Evolutionary conservation across 805 yeast species (phyloP).

Genomic region (Naumovozyma dairenensis): DNA sequence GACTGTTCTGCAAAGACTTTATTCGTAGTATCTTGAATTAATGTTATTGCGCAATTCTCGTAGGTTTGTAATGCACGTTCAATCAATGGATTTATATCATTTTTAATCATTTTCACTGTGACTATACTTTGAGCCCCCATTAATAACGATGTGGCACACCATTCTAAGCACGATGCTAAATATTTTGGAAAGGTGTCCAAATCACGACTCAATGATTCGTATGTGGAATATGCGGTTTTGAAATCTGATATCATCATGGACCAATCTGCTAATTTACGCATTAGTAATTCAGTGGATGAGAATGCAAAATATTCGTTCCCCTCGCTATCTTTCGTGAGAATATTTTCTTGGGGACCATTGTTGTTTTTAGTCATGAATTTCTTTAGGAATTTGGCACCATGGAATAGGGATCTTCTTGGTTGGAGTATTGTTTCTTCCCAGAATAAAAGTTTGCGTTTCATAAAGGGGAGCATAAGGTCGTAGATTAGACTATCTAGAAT

Average conservation of each 20-base stretch:
- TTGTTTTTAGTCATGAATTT: slow-evolving; percentile 24
- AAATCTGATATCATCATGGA: slow-evolving; percentile 85
- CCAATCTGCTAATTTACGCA: slow-evolving; percentile 86
- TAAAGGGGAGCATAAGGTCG: slow-evolving; percentile 51
- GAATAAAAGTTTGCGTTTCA: slow-evolving; percentile 67
- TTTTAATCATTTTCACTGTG: slow-evolving; percentile 34
- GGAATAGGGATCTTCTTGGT: slow-evolving; percentile 65
- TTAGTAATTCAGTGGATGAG: slow-evolving; percentile 56
- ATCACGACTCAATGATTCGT: slow-evolving; percentile 74
- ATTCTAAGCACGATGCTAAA: slow-evolving; percentile 74
- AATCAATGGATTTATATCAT: slow-evolving; percentile 36
- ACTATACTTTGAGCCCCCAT: slow-evolving; percentile 42
- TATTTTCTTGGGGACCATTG: slow-evolving; percentile 10
- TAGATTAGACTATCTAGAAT: slow-evolving; percentile 15
- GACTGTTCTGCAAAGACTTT: slow-evolving; percentile 27
- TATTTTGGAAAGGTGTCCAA: slow-evolving; percentile 42
- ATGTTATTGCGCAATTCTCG: slow-evolving; percentile 32
- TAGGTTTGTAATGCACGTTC: slow-evolving; percentile 22
- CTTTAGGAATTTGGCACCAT: slow-evolving; percentile 53
- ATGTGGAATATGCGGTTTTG: slow-evolving; percentile 70
- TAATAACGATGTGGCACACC: slow-evolving; percentile 65
- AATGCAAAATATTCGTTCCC: slow-evolving; percentile 51
- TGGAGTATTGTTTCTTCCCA: slow-evolving; percentile 82
- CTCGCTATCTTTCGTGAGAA: slow-evolving; percentile 35
- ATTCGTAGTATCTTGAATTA: slow-evolving; percentile 35